Base-by-base conservation (phyloP, 352 stramenopile species). In the Pythium utonaiense region DNA sequence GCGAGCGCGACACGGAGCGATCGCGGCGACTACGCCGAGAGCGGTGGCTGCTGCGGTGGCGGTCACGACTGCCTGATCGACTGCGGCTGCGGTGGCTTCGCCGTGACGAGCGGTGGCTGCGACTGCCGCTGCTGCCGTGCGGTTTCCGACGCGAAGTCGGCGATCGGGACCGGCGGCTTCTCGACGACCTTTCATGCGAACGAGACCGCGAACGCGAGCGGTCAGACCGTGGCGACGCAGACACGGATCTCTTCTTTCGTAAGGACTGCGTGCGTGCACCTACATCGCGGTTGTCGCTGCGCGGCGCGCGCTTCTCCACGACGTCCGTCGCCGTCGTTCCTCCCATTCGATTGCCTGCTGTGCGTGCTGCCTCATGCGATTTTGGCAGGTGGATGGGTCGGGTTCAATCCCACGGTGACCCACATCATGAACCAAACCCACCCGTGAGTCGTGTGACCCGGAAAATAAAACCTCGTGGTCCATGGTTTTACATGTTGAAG, bases 121-220 rank as follows among this genome's bases (percentile, higher is more conserved):
- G 22, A 19, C 22, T 25, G 24, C n/a, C n/a, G 28, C 36, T 25
- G 36, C n/a, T 33, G 28, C 36, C 21, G 22, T 40, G 53, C 5
- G 24, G 28, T 31, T 53, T 51, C 24, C 53, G 53, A 49, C 7
- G 22, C 0, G 38, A 30, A 17, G 54, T 41, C 40, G 24, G 14
- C 28, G 62, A 69, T 17, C 51, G 40, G 16, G 52, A 62, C 12
- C 40, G 40, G 24, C 49, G 53, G 25, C 54, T 55, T 50, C 48
- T 38, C 22, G 62, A 60, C 27, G 50, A 16, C 24, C 53, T 42
- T 64, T 62, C 56, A 41, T 51, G 63, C 21, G 56, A 70, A 44
- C 62, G 53, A 50, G 62, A 70, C 17, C 56, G 56, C 34, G 62
- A 68, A 28, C 36, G 45, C 53, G 60, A 60, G 34, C 60, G 44